A percentile compares a stretch with the other conserved stretches of the same genome.
Evolutionary conservation across 176 grass and related monocot species (phyloP).

Genomic region (Pharus latifolius): DNA sequence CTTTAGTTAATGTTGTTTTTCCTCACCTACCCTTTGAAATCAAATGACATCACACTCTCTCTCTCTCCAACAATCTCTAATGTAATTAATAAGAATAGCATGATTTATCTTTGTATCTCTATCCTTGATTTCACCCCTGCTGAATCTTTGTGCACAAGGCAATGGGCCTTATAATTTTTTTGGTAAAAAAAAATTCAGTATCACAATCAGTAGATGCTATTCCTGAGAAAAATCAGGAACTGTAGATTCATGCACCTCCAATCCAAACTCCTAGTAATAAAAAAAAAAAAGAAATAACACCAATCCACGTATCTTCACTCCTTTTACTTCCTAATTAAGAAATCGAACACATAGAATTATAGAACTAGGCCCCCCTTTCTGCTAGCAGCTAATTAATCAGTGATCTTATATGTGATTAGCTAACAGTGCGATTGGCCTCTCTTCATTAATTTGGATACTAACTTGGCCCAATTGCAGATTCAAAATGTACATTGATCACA

Average conservation of each 20-base stretch:
- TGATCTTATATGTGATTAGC: not conserved
- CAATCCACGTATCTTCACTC: not conserved
- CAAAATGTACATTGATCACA: not conserved
- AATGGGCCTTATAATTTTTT: no score
- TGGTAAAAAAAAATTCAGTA: no score
- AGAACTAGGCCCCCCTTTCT: conserved; percentile 5
- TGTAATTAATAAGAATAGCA: no score
- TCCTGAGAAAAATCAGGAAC: no score
- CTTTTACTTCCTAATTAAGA: conserved; percentile 13
- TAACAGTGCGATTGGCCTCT: conserved; percentile 8
- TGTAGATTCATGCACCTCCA: not conserved
- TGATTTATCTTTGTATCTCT: no score
- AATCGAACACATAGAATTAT: not conserved
- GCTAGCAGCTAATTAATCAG: not conserved
- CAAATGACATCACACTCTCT: no score
- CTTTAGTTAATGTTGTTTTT: no score
- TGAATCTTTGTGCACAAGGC: no score
- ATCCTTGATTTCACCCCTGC: no score
- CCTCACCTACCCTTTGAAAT: no score
- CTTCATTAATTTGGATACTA: conserved; percentile 11
- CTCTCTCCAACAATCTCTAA: no score
- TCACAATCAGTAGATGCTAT: no score
- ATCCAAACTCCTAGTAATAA: not conserved
- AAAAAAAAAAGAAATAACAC: not conserved
- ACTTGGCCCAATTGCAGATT: not conserved